A percentile compares a stretch with the other conserved stretches of the same genome.
Evolutionary conservation across 169 alveolate species (phyloP).

Genomic region (Plasmodium malariae): DNA sequence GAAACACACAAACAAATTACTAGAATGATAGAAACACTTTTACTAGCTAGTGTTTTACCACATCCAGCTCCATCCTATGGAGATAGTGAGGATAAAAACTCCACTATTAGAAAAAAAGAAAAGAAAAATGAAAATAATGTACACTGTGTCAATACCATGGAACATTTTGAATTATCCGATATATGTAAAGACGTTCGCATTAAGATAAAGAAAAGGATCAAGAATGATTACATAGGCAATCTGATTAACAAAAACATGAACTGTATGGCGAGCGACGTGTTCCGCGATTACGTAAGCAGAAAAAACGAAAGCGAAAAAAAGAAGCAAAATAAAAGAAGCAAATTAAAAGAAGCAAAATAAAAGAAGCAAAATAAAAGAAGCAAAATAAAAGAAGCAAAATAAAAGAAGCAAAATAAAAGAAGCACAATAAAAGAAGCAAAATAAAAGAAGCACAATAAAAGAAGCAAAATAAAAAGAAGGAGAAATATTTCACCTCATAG

Average conservation of each 20-base stretch:
- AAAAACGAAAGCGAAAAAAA: not conserved
- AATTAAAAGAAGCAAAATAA: no score
- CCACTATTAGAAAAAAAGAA: constrained; percentile 32
- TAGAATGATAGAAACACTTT: constrained; percentile 44
- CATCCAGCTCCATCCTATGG: constrained; percentile 55
- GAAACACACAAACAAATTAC: constrained; percentile 73
- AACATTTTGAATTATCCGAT: constrained; percentile 54
- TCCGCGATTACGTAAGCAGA: constrained; percentile 54
- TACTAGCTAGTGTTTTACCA: constrained; percentile 59
- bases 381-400: no score
- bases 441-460: no score
- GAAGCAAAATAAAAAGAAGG: no score
- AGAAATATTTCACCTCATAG: no score
- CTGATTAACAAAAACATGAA: constrained; percentile 49
- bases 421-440: no score
- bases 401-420: no score
- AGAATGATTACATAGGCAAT: constrained; percentile 46
- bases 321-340: not conserved
- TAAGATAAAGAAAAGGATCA: constrained; percentile 37
- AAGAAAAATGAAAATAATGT: constrained; percentile 43
- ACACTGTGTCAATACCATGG: constrained; percentile 31
- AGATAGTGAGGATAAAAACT: constrained; percentile 35
- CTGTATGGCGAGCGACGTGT: constrained; percentile 69
- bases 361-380: no score
- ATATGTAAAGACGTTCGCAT: constrained; percentile 61